Evolutionary conservation across 1,284 basidiomycete genomes (phyloP), one percentile per base, ranked within the genome.

Genomic region (Boletus putidus): DNA sequence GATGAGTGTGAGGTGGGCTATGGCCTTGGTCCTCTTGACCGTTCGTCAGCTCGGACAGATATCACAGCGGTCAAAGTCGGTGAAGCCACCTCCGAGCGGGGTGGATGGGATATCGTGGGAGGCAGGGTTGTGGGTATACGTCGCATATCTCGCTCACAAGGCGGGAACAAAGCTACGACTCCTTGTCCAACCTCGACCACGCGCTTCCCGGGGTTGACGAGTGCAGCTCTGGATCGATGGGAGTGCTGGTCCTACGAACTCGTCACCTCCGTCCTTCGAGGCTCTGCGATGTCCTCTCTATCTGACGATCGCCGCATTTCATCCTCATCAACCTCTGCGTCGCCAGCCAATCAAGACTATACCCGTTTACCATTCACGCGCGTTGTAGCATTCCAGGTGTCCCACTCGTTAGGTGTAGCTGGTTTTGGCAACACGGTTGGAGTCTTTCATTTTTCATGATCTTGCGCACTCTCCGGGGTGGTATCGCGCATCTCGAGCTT

Each of bases 351-450:
- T 58, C 58, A 65, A 61, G 56, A 68, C 58, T 67, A 70, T 65
- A 85, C 88, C 45, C 80, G 87, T 49, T 75, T 92, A 61, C 89
- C 90, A 35, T 92, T 92, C 70, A 92, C 90, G 29, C 81, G 88
- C 23, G 85, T 90, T 15, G 82, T 85, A 10, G 82, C 88, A 42
- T 78, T 90, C 59, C 69, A 84, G 35, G 76, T 79, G 53, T 75
- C 78, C 23, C 70, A 79, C 42, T 75, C 80, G 29, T 45, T 79
- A 67, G 84, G 79, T 62, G 68, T 91, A 18, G 87, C 86, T 56
- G 89, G 89, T 18, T 89, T 92, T 66, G 91, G 91, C 46, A 92
- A 92, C 70, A 91, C 90, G 3, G 77, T 91, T 53, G 90, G 90
- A 31, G 65, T 88, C 47, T 82, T 92, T 65, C 74, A 75, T 62